Evolutionary conservation across 306 rosid genomes (phyloP), one percentile per base, ranked within the genome.

Genomic region (Lathyrus oleraceus): DNA sequence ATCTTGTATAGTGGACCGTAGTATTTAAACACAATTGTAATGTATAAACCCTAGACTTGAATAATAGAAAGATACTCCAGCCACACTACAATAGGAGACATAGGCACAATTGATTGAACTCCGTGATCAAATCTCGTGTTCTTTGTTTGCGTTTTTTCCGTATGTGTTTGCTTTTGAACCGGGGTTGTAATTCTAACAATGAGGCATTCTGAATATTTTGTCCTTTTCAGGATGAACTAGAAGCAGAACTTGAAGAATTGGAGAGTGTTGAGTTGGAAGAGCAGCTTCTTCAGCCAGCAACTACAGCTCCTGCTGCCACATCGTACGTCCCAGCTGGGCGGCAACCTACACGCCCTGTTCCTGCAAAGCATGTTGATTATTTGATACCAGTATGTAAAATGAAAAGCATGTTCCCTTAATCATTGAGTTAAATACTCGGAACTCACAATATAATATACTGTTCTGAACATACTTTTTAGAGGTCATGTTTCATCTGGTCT

Each of bases 241-340:
- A 91, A 87, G 99, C 97, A 2, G 97, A 94, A 72, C 97, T 94
- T 40, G 99, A 94, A 81, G 99, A 94, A 81, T 82, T 94, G 74
- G 99, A 94, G 70, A 89, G 99, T 67, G 96, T 95, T 21, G 99
- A 94, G 81, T 82, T 87, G 95, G 97, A 94, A 84, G 99, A 94
- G 62, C 96, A 91, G 69, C 96, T 94, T 75, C 97, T 94, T 76
- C 97, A 94, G 77, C 97, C 99, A 7, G 91, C 97, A 66, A 88
- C 96, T 76, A 82, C 88, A 40, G 85, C 92, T 67, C 97, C 97
- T 75, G 96, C 91, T 17, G 95, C 97, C 19, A 89, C 97, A 19
- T 89, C 87, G 80, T 89, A 86, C 4, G 90, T 79, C 70, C 96
- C 96, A 70, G 88, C 85, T 3, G 92, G 97, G 45, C 81, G 82